phyloP scores from a whole-genome alignment of 2,329 filamentous ascomycete genomes.

The Phaeosphaeriaceae sp. region DNA sequence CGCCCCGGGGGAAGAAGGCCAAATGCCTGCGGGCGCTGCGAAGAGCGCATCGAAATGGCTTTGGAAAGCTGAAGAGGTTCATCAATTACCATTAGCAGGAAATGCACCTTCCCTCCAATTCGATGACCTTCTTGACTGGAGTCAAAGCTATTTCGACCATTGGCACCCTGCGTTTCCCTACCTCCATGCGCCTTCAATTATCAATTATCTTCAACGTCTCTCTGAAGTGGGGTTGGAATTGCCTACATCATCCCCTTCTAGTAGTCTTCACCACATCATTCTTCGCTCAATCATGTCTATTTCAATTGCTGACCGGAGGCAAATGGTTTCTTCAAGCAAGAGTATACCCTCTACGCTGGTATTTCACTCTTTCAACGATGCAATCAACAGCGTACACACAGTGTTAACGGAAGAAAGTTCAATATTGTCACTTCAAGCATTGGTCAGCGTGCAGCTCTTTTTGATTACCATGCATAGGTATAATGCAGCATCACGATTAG shows the following conservation, averaged over 20 bases:
- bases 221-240: conserved; percentile 4
- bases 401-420: conserved; percentile 31
- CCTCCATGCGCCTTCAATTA: conserved; percentile 28
- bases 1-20: conserved; percentile 28
- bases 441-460: conserved; percentile 32
- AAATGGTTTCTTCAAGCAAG: conserved; percentile 12
- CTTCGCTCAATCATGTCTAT: conserved; percentile 33
- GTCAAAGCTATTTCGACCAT: conserved; percentile 35
- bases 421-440: conserved; percentile 28
- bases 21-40: conserved; percentile 22
- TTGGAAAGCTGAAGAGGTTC: conserved; percentile 24
- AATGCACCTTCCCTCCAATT: conserved; percentile 13
- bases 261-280: conserved; percentile 24
- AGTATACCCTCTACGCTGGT: conserved; percentile 17
- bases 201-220: conserved; percentile 23
- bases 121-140: conserved; percentile 33
- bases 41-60: conserved; percentile 32
- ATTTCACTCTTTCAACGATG: conserved; percentile 29
- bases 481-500: conserved; percentile 31
- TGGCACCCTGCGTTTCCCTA: conserved; percentile 37
- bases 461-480: conserved; percentile 32
- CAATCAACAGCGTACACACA: conserved; percentile 21
- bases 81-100: neutral
- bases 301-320: conserved; percentile 26
- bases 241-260: conserved; percentile 1